phyloP scores from a whole-genome alignment of 495 filamentous ascomycete species.

The Bryoglossum gracile region DNA sequence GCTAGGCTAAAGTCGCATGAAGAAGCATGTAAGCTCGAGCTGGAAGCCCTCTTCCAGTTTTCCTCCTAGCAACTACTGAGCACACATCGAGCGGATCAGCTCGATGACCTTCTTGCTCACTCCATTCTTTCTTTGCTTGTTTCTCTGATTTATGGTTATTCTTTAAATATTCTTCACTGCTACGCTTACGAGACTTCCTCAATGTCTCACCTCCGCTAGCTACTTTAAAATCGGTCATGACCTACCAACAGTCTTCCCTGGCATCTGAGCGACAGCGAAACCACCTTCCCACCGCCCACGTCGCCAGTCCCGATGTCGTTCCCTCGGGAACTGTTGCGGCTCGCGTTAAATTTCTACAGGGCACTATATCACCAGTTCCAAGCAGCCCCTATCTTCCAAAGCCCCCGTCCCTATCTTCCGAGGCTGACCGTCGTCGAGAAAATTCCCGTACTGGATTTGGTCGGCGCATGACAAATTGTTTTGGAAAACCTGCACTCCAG shows the following conservation, averaged over 20 bases:
- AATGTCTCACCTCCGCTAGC: constrained; percentile 4
- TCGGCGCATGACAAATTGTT: constrained; percentile 11
- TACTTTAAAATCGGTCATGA: constrained; percentile 3
- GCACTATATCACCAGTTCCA: not conserved
- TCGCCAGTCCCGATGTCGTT: not conserved
- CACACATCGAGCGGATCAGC: constrained; percentile 5
- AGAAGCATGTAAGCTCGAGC: no score
- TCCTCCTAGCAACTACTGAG: not conserved
- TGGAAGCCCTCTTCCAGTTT: no score
- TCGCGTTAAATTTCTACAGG: constrained; percentile 16
- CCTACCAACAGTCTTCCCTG: constrained; percentile 5
- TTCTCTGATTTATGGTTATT: not conserved
- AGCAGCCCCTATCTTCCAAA: not conserved
- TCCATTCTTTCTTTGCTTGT: no score
- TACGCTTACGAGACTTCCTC: not conserved
- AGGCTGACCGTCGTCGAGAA: constrained; percentile 3
- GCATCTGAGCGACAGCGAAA: not conserved
- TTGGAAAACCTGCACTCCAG: constrained; percentile 16
- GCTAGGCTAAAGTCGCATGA: no score
- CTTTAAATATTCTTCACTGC: constrained; percentile 9
- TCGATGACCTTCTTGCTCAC: not conserved
- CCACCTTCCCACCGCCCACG: not conserved
- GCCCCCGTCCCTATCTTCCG: no score
- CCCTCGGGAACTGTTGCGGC: constrained; percentile 22
- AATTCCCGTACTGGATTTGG: constrained; percentile 18